These are phyloP conservation scores for Aspergillus fijiensis DNA, from an alignment of 2,329 filamentous ascomycete species.

Conservation along the genomic window DNA sequence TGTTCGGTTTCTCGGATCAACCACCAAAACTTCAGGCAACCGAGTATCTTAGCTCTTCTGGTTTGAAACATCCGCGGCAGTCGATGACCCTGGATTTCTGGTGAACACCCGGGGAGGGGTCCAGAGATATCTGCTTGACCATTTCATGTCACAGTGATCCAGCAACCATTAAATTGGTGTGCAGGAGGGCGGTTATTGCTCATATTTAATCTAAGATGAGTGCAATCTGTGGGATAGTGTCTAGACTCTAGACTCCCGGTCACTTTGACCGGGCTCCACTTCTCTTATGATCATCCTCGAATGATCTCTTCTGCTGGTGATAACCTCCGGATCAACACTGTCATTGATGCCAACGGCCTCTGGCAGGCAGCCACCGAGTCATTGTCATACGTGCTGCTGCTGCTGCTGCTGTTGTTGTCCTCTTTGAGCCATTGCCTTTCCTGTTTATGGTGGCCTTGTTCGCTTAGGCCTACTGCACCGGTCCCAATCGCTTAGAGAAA, in stretches of 20 bases:
- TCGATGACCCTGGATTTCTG: neutral
- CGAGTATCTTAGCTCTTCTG: neutral
- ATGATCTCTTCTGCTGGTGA: neutral
- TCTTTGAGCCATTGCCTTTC: no score
- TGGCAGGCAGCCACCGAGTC: neutral
- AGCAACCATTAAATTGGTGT: neutral
- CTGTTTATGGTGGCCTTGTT: neutral
- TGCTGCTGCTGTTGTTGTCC: neutral
- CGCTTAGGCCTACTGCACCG: neutral
- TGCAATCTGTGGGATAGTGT: neutral
- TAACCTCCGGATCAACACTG: conserved; percentile 1
- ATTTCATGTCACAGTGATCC: neutral
- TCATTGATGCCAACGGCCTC: neutral
- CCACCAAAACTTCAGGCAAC: conserved; percentile 6
- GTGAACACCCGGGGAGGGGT: neutral
- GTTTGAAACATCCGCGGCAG: conserved; percentile 8
- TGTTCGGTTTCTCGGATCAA: neutral
- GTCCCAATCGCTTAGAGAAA: neutral
- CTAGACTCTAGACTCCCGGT: conserved; percentile 1
- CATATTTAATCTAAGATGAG: neutral
- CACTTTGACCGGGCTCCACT: neutral
- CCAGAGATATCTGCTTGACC: neutral
- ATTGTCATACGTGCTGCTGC: neutral
- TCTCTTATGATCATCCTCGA: neutral
- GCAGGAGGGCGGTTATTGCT: neutral